Conservation (phyloP, 192 early-diverging fungal genomes). For the Coemansia sp. region DNA sequence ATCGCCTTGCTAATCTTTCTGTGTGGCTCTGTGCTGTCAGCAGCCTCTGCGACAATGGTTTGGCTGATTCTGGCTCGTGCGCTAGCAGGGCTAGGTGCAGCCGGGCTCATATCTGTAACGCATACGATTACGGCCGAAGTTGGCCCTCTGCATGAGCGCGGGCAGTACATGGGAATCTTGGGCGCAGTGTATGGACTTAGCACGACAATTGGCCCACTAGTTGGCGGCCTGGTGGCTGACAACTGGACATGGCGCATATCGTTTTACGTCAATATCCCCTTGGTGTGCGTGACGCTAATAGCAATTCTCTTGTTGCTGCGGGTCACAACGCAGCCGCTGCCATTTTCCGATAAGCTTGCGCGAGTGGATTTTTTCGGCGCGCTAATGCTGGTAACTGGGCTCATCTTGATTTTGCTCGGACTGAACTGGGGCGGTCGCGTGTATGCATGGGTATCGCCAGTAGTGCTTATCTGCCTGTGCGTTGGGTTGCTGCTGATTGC, state of each 20-base stretch:
- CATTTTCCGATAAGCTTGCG: slow-evolving; percentile 44
- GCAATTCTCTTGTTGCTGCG: slow-evolving; percentile 58
- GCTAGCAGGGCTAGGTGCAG: slow-evolving; percentile 60
- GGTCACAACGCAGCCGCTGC: slow-evolving; percentile 46
- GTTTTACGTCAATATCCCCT: slow-evolving; percentile 84
- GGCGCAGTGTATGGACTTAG: slow-evolving; percentile 73
- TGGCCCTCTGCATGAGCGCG: slow-evolving; percentile 60
- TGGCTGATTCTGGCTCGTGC: slow-evolving; percentile 58
- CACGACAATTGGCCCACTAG: slow-evolving; percentile 74
- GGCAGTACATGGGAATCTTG: slow-evolving; percentile 77
- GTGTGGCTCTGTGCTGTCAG: slow-evolving; percentile 63
- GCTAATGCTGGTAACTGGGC: slow-evolving; percentile 60
- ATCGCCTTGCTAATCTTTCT: slow-evolving; percentile 56
- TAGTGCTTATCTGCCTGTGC: slow-evolving; percentile 61
- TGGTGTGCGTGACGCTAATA: slow-evolving; percentile 63
- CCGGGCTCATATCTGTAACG: slow-evolving; percentile 60
- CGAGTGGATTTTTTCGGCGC: slow-evolving; percentile 67
- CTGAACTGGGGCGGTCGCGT: slow-evolving; percentile 73
- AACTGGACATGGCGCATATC: slow-evolving; percentile 70
- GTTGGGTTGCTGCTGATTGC: slow-evolving; percentile 59
- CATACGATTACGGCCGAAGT: slow-evolving; percentile 70
- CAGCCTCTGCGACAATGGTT: slow-evolving; percentile 50
- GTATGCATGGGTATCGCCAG: slow-evolving; percentile 69
- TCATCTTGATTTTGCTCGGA: slow-evolving; percentile 68
- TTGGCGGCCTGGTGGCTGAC: slow-evolving; percentile 81